Evolutionary conservation across 2,329 filamentous ascomycete species (phyloP).

Genomic region (Lecanosticta acicola): DNA sequence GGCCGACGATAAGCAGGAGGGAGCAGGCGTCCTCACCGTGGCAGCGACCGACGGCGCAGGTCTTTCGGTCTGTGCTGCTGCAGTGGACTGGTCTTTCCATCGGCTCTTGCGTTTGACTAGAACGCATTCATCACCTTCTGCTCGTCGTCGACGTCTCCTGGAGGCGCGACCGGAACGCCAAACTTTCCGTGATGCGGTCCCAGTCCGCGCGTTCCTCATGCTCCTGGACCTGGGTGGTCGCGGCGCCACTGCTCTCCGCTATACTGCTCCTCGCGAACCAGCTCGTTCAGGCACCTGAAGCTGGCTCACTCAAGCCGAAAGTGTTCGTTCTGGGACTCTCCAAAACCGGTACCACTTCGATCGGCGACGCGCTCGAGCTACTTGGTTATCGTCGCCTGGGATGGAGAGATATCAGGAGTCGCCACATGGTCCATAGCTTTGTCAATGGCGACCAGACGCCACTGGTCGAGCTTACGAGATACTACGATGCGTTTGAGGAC

Average conservation of each 20-base stretch:
- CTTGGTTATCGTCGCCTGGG: constrained; percentile 29
- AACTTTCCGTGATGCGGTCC: not conserved
- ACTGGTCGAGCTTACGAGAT: constrained; percentile 21
- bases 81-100: not conserved
- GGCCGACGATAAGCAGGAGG: too few relatives aligned
- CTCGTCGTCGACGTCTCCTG: too few relatives aligned
- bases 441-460: constrained; percentile 21
- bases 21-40: too few relatives aligned
- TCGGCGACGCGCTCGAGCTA: constrained; percentile 28
- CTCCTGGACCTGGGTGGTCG: not conserved
- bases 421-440: constrained; percentile 29
- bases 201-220: not conserved
- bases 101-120: too few relatives aligned
- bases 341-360: constrained; percentile 29
- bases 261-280: not conserved
- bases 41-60: too few relatives aligned
- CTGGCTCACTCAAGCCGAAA: constrained; percentile 24
- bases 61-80: not conserved
- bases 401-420: constrained; percentile 30
- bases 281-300: constrained; percentile 15
- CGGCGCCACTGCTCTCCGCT: not conserved
- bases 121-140: too few relatives aligned
- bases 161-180: too few relatives aligned
- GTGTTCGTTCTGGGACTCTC: constrained; percentile 30
- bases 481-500: constrained; percentile 31